These are phyloP conservation scores for Chlamydomonas sphaeroides DNA, from an alignment of 139 green algal species.

Conservation along the genomic window DNA sequence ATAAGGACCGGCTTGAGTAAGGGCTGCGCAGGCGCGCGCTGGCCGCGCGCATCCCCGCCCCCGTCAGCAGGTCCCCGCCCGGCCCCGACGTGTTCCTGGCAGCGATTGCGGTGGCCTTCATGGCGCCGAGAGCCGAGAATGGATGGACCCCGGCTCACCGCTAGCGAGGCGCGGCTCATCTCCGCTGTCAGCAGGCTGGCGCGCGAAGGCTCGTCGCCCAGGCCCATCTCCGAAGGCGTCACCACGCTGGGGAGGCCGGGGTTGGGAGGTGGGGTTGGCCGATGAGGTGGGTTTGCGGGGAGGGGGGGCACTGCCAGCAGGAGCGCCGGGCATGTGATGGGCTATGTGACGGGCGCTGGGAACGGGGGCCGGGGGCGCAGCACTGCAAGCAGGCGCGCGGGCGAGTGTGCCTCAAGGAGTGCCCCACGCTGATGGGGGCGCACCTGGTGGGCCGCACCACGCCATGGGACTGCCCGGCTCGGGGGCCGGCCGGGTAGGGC, in stretches of 20 bases:
- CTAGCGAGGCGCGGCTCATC: neutral
- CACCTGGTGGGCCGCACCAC: constrained; percentile 9
- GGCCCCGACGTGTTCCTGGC: no score
- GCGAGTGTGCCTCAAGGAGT: no score
- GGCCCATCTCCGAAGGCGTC: constrained; percentile 10
- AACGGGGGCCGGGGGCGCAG: no score
- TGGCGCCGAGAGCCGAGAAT: neutral
- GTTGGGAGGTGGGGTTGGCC: no score
- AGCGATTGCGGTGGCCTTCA: neutral
- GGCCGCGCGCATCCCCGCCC: neutral
- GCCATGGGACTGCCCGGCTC: neutral
- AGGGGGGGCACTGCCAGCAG: no score
- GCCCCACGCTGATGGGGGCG: no score
- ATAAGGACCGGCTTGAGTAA: neutral
- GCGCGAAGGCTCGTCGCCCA: constrained; percentile 9
- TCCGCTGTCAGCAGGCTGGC: neutral
- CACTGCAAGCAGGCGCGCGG: no score
- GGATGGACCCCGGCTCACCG: neutral
- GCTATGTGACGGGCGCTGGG: no score
- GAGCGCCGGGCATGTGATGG: no score
- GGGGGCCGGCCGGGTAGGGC: neutral
- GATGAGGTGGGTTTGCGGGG: no score
- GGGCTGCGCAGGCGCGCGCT: neutral
- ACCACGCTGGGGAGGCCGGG: no score
- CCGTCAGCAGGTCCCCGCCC: no score